A percentile compares a stretch with the other conserved stretches of the same genome.
Conservation (phyloP, 768 basidiomycete genomes). For the Lactifluus piperatus region DNA sequence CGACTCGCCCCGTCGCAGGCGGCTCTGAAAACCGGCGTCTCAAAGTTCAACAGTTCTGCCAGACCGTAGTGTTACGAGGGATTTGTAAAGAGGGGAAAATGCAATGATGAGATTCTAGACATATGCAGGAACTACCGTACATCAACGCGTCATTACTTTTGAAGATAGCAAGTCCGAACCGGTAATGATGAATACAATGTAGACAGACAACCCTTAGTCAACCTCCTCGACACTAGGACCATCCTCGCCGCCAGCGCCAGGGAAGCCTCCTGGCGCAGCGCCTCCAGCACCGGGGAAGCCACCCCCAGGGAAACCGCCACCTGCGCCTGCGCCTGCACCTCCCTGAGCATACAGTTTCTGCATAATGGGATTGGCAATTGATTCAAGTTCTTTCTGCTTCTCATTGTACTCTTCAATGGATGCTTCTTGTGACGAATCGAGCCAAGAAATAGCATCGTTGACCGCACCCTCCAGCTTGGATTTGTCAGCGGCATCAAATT, state of each 20-base stretch:
- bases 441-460: constrained; percentile 78
- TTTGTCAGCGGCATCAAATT: constrained; percentile 85
- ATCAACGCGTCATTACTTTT: constrained; percentile 18
- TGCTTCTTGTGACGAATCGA: constrained; percentile 81
- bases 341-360: constrained; percentile 56
- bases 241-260: constrained; percentile 47
- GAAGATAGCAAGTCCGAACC: constrained; percentile 17
- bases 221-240: constrained; percentile 92
- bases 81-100: not conserved
- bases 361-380: constrained; percentile 68
- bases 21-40: constrained; percentile 31
- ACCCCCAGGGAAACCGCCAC: too few species aligned
- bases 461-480: constrained; percentile 71
- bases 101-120: constrained; percentile 17
- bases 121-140: constrained; percentile 17
- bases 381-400: constrained; percentile 90
- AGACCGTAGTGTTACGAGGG: too few species aligned
- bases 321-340: too few species aligned
- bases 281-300: constrained; percentile 38
- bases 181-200: constrained; percentile 19
- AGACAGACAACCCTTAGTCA: constrained; percentile 39
- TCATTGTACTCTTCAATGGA: constrained; percentile 91
- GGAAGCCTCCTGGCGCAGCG: constrained; percentile 43
- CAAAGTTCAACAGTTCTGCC: constrained; percentile 25
- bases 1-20: too few species aligned